Evolutionary conservation across 371 early-diverging fungal genomes (phyloP), one percentile per base, ranked within the genome.

Genomic region (Nosema muscidifuracis): DNA sequence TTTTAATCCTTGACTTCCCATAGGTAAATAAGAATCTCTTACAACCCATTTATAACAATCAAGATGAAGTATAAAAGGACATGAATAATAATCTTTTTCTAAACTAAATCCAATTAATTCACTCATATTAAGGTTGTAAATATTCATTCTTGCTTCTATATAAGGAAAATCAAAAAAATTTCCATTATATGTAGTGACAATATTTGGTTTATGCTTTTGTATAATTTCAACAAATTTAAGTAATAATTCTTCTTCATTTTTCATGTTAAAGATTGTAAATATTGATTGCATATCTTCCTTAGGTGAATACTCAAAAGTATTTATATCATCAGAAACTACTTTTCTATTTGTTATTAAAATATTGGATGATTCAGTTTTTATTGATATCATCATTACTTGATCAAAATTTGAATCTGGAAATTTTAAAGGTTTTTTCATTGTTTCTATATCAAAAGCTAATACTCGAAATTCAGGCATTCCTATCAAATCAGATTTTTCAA

Each of bases 91-190:
- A 6, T 77, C 83, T 33, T 64, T 85, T 85, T 65, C 91, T 88
- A 75, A 87, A 88, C 63, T 83, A 86, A 81, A 92, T 87, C 18
- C 95, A 92, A 69, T 90, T 89, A 86, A 89, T 89, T 87, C 88
- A 74, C 20, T 50, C n/a, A 77, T 43, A 15, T 30, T 36, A 15
- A 80, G 18, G 13, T 65, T 63, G 51, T 75, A 71, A n/a, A 58
- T 69, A 18, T 31, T 4, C 56, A 74, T 16, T 63, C 99, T 80
- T 26, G 89, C 87, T 71, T 95, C 92, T 10, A 99, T 85, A 84
- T 94, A 99, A 0, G 97, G 96, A 92, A 94, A 95, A 87, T 99
- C 99, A 87, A 99, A 99, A 80, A 87, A 91, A 79, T 94, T 94
- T 80, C 99, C 99, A 89, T 97, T 97, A 82, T 95, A 99, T 1